Base-by-base conservation (phyloP, 495 filamentous ascomycete genomes). In the Stereocaulon alpinum region DNA sequence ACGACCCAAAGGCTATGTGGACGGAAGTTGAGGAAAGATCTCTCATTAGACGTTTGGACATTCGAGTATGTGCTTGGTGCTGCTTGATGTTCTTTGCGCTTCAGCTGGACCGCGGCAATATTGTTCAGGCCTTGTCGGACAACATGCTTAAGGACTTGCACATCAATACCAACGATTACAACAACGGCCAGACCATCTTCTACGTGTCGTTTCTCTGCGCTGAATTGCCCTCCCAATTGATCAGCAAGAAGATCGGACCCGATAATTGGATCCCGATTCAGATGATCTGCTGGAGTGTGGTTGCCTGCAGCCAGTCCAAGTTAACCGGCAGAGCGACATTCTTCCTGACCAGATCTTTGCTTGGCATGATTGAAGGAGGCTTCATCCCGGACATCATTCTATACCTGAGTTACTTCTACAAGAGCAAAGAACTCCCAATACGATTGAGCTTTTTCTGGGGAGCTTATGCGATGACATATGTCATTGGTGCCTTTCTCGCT, bases 221-320 rank as follows among this genome's bases (percentile, higher is more conserved):
- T 0, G 86, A 90, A 64, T 71, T 91, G 14, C 87, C 87, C 0
- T 89, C 86, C 0, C 87, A 91, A 64, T 72, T 90, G 0, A 69
- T 90, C 27, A 82, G 78, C 27, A 91, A 92, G 66, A 80, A 77
- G 68, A 60, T 92, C 27, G 90, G 90, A 0, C 88, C 89, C 0
- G 89, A 94, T 68, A 78, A 81, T 34, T 94, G 89, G 87, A 91
- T 95, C 55, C 88, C 89, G 0, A 72, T 85, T 30, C 88, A 92
- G 64, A 92, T 92, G 80, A 72, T 89, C 1, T 75, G 78, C 4
- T 94, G 89, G 86, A 87, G 83, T 65, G 61, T 90, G 10, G 81
- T 91, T 37, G 86, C 87, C 0, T 72, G 75, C 24, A 77, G 74
- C 44, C 87, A 92, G 69, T 82, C 86, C 12, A 83, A 83, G 58